Evolutionary conservation across 2,329 filamentous ascomycete genomes (phyloP), one percentile per base, ranked within the genome.

Genomic region (Pleurostoma richardsiae): DNA sequence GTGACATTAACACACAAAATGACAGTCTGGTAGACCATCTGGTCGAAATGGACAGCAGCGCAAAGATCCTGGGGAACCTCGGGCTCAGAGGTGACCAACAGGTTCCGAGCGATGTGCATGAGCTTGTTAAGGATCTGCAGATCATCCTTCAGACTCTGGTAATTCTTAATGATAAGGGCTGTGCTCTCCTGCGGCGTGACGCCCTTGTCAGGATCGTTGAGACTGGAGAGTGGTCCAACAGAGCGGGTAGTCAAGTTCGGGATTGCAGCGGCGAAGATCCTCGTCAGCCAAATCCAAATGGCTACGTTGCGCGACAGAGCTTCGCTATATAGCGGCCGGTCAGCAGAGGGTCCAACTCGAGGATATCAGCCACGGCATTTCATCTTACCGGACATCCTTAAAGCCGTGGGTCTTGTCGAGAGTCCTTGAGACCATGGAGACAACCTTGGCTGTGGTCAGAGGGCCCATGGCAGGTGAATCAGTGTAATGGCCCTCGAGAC

Each of bases 51-150:
- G 11, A 83, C 78, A 6, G 80, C 79, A 7, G 80, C 79, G 48
- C 81, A 85, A 6, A 85, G 72, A 54, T 85, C 81, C 59, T 85
- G 82, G 2, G 82, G 80, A 4, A 84, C 77, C 56, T 83, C 78
- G 10, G 82, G 80, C 56, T 84, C 78, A 6, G 77, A 76, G 7
- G 82, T 83, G 30, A 84, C 82, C 28, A 85, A 70, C 50, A 85
- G 68, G 52, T 85, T 85, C 43, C 82, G 68, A 1, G 80, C 79
- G 56, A 85, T 82, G 50, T 84, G 79, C 77, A 85, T 80, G 48
- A 85, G 67, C 65, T 83, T 84, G 68, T 83, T 84, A 45, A 85
- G 68, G 48, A 80, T 76, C 45, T 79, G 76, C 47, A 85, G 63
- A 48, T 85, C 81, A 49, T 83, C 79, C 56, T 82, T 80, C 49